phyloP scores from a whole-genome alignment of 345 rosid genomes.

The Clarkia xantiana region DNA sequence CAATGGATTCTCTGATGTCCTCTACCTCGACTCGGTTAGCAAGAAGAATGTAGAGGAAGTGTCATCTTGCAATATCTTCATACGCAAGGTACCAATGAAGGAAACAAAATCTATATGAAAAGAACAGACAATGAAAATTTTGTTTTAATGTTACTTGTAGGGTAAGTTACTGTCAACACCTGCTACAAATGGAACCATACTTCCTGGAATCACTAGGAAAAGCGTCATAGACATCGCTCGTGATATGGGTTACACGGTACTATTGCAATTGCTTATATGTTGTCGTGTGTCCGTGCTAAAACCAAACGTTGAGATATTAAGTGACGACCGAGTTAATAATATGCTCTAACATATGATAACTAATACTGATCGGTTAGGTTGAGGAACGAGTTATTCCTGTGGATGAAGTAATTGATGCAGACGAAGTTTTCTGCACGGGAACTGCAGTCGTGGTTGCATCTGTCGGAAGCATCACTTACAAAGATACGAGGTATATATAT shows the following conservation, averaged over 20 bases:
- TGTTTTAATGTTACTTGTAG: conserved; percentile 26
- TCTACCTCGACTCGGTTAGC: conserved; percentile 65
- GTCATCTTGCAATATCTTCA: conserved; percentile 70
- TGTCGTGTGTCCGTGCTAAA: too few species aligned
- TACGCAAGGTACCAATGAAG: conserved; percentile 43
- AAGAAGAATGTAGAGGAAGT: conserved; percentile 66
- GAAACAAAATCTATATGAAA: too few species aligned
- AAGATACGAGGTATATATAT: conserved; percentile 38
- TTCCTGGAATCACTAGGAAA: conserved; percentile 58
- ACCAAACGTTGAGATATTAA: too few species aligned
- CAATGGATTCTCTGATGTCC: conserved; percentile 69
- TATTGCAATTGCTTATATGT: too few species aligned
- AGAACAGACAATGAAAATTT: too few species aligned
- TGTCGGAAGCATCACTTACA: conserved; percentile 48
- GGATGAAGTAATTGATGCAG: conserved; percentile 44
- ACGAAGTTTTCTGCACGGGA: conserved; percentile 81
- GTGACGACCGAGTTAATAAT: too few species aligned
- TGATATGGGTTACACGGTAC: conserved; percentile 59
- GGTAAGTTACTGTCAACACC: conserved; percentile 64
- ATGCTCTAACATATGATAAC: too few species aligned
- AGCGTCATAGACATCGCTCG: conserved; percentile 59
- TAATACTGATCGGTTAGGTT: too few species aligned
- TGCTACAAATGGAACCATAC: conserved; percentile 57
- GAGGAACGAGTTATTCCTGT: conserved; percentile 43
- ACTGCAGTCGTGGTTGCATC: conserved; percentile 60